These are phyloP conservation scores for Wickerhamiella kazuoi DNA, from an alignment of 805 yeast genomes.

Conservation along the genomic window DNA sequence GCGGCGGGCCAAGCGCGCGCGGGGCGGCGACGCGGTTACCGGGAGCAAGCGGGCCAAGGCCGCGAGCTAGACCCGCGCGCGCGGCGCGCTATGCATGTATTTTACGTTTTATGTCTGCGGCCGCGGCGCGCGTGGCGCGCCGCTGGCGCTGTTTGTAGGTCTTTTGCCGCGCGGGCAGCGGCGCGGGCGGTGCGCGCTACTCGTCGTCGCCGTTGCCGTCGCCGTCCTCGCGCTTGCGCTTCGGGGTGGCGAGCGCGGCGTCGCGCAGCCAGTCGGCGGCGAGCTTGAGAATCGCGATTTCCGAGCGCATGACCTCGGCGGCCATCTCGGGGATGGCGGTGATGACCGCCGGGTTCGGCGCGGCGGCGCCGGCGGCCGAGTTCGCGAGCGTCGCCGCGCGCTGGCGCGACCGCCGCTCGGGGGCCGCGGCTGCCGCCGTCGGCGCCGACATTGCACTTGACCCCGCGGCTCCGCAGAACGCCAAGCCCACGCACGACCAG, in stretches of 20 bases:
- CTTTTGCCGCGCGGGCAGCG: too few relatives aligned
- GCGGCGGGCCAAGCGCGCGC: conserved; percentile 32
- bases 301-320: conserved; percentile 15
- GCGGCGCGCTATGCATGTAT: too few relatives aligned
- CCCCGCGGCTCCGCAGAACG: conserved; percentile 44
- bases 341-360: too few relatives aligned
- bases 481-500: conserved; percentile 76
- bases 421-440: conserved; percentile 42
- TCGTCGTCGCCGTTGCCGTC: too few relatives aligned
- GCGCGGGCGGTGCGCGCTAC: too few relatives aligned
- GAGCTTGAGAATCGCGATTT: conserved; percentile 13
- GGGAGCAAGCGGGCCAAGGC: conserved; percentile 3
- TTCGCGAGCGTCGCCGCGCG: conserved; percentile 57
- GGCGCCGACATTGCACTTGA: conserved; percentile 75
- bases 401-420: conserved; percentile 54
- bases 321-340: conserved; percentile 11
- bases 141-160: too few relatives aligned
- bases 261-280: conserved; percentile 13
- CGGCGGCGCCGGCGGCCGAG: too few relatives aligned
- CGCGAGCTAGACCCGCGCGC: too few relatives aligned
- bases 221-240: neutral
- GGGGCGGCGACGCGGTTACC: conserved; percentile 3
- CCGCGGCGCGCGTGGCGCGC: too few relatives aligned
- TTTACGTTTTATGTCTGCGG: too few relatives aligned
- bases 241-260: neutral